Percentiles rank a stretch among this genome's conserved stretches.
Evolutionary conservation across 352 stramenopile genomes (phyloP).

Genomic region (Pythium scleroteichum): DNA sequence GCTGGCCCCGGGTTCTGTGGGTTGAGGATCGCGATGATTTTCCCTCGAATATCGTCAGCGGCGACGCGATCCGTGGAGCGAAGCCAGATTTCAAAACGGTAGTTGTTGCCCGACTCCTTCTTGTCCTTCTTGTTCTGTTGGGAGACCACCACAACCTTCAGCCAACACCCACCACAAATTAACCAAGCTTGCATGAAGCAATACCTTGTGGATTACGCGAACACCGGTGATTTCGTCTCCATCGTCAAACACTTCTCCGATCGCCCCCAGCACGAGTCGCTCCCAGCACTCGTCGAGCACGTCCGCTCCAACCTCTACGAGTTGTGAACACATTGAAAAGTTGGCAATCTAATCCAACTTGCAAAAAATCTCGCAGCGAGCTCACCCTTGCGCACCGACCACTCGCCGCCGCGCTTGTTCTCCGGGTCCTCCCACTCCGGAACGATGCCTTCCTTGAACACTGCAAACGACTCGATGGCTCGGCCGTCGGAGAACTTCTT

Average conservation of each 20-base stretch:
- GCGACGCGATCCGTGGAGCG: slow-evolving; percentile 54
- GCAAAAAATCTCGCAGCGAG: background rate
- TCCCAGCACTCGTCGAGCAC: slow-evolving; percentile 89
- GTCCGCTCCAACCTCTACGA: slow-evolving; percentile 65
- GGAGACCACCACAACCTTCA: too few species aligned
- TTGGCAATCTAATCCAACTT: too few species aligned
- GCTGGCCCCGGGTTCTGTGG: slow-evolving; percentile 41
- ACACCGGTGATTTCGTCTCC: slow-evolving; percentile 90
- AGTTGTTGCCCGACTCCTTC: slow-evolving; percentile 81
- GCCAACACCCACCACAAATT: background rate
- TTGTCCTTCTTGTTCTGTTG: slow-evolving; percentile 82
- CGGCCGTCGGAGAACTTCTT: slow-evolving; percentile 91
- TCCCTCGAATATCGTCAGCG: slow-evolving; percentile 75
- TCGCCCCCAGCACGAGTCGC: slow-evolving; percentile 86
- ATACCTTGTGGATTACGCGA: slow-evolving; percentile 90
- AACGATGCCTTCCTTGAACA: slow-evolving; percentile 90
- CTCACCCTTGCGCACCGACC: slow-evolving; percentile 79
- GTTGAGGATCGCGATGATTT: slow-evolving; percentile 74
- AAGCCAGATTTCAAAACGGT: slow-evolving; percentile 87
- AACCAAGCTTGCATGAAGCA: background rate
- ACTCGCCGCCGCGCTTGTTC: slow-evolving; percentile 89
- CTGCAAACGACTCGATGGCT: slow-evolving; percentile 92
- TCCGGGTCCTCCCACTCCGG: slow-evolving; percentile 90
- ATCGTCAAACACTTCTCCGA: slow-evolving; percentile 87
- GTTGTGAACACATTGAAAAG: too few species aligned